Percentiles rank a stretch among this genome's conserved stretches.
Conservation (phyloP, 2,329 filamentous ascomycete genomes). For the Hypoxylon sp. region DNA sequence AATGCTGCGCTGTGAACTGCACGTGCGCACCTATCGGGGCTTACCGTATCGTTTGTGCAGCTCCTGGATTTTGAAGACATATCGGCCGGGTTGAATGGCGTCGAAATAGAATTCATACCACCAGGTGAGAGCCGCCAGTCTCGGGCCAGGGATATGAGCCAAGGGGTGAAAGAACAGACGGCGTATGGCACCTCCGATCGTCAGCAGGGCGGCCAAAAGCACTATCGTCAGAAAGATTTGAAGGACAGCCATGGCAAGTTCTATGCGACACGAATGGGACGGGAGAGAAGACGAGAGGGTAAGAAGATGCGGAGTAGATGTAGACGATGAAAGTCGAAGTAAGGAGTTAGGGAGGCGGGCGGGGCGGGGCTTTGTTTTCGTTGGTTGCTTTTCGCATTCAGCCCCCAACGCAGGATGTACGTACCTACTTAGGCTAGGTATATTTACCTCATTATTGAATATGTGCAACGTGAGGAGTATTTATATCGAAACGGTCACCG, state of each 20-base stretch:
- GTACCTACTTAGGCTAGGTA: background rate
- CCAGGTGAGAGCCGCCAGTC: conserved; percentile 36
- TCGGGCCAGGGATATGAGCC: conserved; percentile 36
- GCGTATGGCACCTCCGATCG: conserved; percentile 36
- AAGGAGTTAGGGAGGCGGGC: conserved; percentile 27
- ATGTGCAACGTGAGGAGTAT: conserved; percentile 6
- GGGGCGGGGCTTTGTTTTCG: conserved; percentile 19
- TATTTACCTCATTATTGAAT: background rate
- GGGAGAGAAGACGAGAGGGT: conserved; percentile 32
- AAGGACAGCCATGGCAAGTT: conserved; percentile 39
- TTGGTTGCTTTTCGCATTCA: conserved; percentile 22
- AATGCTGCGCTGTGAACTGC: conserved; percentile 30
- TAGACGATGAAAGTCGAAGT: conserved; percentile 36
- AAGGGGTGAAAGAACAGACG: conserved; percentile 37
- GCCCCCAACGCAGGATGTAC: conserved; percentile 13
- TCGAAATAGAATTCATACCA: conserved; percentile 39
- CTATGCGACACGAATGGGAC: conserved; percentile 34
- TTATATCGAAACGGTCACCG: conserved; percentile 7
- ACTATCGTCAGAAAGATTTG: conserved; percentile 39
- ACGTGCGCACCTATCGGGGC: conserved; percentile 32
- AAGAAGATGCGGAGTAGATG: conserved; percentile 23
- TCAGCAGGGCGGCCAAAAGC: conserved; percentile 38
- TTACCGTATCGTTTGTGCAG: conserved; percentile 50
- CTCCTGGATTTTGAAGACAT: conserved; percentile 46
- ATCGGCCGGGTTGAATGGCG: conserved; percentile 41